Evolutionary conservation across 2,329 filamentous ascomycete species (phyloP).

Genomic region (Ophiostoma montium): DNA sequence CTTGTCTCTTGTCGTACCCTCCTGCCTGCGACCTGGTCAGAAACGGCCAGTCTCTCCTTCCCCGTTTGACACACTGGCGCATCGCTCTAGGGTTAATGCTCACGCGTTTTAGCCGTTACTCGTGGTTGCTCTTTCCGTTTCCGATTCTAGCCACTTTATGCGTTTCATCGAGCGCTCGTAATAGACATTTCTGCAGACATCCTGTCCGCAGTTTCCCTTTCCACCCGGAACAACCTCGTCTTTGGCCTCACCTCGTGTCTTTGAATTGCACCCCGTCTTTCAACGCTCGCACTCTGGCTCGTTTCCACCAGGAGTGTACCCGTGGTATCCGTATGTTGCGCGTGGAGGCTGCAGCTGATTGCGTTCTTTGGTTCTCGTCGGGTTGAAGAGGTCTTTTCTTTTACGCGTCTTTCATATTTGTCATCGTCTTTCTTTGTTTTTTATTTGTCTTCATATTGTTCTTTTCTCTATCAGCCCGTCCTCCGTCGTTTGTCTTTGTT

Average conservation of each 20-base stretch:
- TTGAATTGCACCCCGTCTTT: background rate
- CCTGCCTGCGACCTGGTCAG: too few relatives aligned
- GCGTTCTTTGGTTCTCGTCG: background rate
- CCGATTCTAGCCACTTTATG: too few relatives aligned
- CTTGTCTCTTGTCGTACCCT: too few relatives aligned
- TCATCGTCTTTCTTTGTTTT: too few relatives aligned
- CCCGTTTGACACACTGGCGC: background rate
- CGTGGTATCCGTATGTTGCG: constrained; percentile 6
- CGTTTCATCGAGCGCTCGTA: too few relatives aligned
- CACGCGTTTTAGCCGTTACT: background rate
- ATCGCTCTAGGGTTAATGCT: background rate
- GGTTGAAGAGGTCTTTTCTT: background rate
- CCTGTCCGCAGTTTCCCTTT: background rate
- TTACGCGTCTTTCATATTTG: background rate
- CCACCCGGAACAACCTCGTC: background rate
- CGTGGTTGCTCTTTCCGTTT: background rate
- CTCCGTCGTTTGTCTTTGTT: too few relatives aligned
- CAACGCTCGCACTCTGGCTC: background rate
- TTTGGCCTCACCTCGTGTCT: background rate
- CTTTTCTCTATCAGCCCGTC: too few relatives aligned
- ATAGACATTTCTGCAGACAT: background rate
- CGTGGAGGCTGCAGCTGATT: constrained; percentile 1
- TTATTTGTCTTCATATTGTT: too few relatives aligned
- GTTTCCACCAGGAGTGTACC: constrained; percentile 3
- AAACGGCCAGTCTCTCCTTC: background rate